phyloP scores from a whole-genome alignment of 148 eudicot genomes.

The Pouteria glomerata region DNA sequence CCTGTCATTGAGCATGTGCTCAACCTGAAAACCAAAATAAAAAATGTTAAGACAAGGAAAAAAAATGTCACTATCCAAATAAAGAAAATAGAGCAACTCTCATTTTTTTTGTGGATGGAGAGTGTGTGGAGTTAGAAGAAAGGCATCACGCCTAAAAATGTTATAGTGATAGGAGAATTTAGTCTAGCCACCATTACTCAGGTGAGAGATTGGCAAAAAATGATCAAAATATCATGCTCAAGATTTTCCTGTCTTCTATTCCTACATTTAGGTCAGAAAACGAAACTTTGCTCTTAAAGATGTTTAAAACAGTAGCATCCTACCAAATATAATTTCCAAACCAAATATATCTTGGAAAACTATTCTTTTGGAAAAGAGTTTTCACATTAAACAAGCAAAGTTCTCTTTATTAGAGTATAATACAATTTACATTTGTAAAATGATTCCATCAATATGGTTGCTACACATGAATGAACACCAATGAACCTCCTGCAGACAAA shows the following conservation, averaged over 20 bases:
- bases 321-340: background rate
- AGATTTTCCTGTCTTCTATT: background rate
- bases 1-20: slow-evolving; percentile 88
- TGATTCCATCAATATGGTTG: background rate
- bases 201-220: background rate
- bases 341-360: background rate
- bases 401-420: background rate
- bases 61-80: background rate
- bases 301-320: background rate
- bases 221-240: no score
- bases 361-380: background rate
- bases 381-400: background rate
- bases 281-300: background rate
- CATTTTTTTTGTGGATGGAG: background rate
- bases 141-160: background rate
- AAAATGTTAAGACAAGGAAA: slow-evolving; percentile 12
- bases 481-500: background rate
- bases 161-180: background rate
- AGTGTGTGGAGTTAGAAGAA: background rate
- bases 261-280: background rate
- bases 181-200: background rate
- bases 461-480: background rate
- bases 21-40: slow-evolving; percentile 57
- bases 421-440: background rate
- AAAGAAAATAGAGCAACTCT: background rate